These are phyloP conservation scores for Pseudocercospora crystallina DNA, from an alignment of 2,329 filamentous ascomycete species.

Conservation along the genomic window DNA sequence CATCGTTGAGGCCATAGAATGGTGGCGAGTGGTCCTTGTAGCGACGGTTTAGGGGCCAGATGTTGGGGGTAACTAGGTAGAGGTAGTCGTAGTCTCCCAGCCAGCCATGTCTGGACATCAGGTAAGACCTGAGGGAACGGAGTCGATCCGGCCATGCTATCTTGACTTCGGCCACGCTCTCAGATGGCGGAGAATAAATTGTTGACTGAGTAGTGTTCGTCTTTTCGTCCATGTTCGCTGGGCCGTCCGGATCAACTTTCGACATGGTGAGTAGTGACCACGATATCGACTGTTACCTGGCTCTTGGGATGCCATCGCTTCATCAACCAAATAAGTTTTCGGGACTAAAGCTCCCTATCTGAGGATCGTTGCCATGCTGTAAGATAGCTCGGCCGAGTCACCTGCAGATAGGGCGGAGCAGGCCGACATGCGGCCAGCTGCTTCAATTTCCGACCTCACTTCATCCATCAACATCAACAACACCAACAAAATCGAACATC, in stretches of 20 bases:
- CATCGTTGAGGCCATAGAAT: slow-evolving; percentile 12
- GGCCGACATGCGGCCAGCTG: no score
- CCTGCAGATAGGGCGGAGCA: no score
- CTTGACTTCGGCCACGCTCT: no score
- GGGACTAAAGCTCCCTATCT: no score
- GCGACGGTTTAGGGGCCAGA: slow-evolving; percentile 9
- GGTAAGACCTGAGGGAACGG: not conserved
- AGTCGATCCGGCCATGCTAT: not conserved
- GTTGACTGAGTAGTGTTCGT: not conserved
- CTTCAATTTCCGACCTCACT: no score
- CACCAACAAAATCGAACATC: no score
- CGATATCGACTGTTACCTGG: not conserved
- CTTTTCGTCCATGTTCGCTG: not conserved
- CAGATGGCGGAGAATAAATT: no score
- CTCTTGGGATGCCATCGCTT: no score
- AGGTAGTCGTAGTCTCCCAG: slow-evolving; percentile 13
- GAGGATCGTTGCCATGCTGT: no score
- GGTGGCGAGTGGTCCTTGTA: slow-evolving; percentile 6
- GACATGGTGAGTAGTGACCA: not conserved
- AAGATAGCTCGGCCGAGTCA: no score
- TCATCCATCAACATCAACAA: no score
- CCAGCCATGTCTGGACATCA: slow-evolving; percentile 8
- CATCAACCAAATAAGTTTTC: no score
- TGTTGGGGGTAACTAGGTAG: slow-evolving; percentile 16
- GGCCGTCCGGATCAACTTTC: not conserved